Conservation (phyloP, 345 rosid genomes). For the Clarkia xantiana region DNA sequence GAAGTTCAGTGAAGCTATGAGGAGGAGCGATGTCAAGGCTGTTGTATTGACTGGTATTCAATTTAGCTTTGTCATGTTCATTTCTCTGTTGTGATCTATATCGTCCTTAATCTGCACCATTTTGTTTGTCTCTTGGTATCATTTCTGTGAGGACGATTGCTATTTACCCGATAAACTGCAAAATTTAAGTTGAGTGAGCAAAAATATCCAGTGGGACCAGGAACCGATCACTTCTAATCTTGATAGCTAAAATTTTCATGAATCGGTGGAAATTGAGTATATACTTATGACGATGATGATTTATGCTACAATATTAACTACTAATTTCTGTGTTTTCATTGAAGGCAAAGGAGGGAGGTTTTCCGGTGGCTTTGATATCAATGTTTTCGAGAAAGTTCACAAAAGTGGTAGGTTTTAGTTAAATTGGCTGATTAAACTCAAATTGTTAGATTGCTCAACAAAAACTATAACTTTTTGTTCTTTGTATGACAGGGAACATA, state of each 20-base stretch:
- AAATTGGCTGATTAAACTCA: neutral
- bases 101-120: no score
- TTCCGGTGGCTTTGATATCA: slow-evolving; percentile 86
- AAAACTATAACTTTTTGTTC: neutral
- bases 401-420: slow-evolving; percentile 35
- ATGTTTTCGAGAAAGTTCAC: slow-evolving; percentile 66
- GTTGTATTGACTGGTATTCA: slow-evolving; percentile 60
- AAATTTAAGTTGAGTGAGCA: no score
- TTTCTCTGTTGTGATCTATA: neutral
- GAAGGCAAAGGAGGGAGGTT: slow-evolving; percentile 79
- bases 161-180: no score
- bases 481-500: slow-evolving; percentile 45
- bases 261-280: no score
- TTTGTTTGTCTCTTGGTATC: no score
- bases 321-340: slow-evolving; percentile 2
- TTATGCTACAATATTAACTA: no score
- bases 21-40: slow-evolving; percentile 69
- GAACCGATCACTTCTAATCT: no score
- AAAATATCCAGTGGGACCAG: no score
- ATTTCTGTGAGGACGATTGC: no score
- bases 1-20: slow-evolving; percentile 54
- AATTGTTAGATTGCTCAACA: neutral
- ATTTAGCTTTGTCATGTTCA: neutral
- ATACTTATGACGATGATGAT: no score
- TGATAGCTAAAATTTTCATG: no score